These are phyloP conservation scores for Cynanchum wilfordii DNA, from an alignment of 257 asterid species.

Conservation along the genomic window DNA sequence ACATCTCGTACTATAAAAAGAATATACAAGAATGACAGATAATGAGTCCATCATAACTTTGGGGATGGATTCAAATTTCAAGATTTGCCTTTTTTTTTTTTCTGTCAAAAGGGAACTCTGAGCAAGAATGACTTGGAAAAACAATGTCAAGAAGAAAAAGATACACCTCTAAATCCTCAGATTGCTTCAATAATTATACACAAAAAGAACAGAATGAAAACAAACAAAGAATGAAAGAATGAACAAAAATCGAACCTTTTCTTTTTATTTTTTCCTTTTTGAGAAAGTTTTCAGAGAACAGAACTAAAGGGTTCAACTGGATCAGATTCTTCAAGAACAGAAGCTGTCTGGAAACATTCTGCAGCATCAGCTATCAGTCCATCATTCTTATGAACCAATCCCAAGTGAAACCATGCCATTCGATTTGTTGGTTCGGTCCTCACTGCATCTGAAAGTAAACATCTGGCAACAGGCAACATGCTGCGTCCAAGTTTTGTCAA, in stretches of 20 bases:
- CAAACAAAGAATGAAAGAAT: conserved; percentile 67
- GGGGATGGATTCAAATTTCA: no score
- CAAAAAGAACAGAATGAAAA: neutral
- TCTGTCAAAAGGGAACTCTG: no score
- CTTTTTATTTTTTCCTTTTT: neutral
- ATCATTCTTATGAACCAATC: conserved; percentile 75
- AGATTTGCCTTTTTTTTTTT: no score
- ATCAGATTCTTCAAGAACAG: conserved; percentile 85
- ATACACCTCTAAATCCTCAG: neutral
- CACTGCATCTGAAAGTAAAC: conserved; percentile 82
- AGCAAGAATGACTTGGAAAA: neutral
- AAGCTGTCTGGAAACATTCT: conserved; percentile 97
- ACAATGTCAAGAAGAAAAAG: neutral
- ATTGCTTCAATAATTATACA: conserved; percentile 6
- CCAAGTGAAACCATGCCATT: conserved; percentile 86
- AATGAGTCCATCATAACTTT: no score
- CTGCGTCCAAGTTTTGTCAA: conserved; percentile 51
- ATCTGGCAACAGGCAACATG: conserved; percentile 81
- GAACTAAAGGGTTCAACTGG: conserved; percentile 83
- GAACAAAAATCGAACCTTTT: conserved; percentile 11
- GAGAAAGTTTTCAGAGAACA: conserved; percentile 32
- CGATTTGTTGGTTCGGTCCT: conserved; percentile 78
- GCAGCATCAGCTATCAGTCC: conserved; percentile 85
- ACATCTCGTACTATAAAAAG: no score
- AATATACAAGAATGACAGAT: no score